Percentiles rank a stretch among this genome's conserved stretches.
phyloP scores from a whole-genome alignment of 805 yeast species.

The Scheffersomyces ergatensis region DNA sequence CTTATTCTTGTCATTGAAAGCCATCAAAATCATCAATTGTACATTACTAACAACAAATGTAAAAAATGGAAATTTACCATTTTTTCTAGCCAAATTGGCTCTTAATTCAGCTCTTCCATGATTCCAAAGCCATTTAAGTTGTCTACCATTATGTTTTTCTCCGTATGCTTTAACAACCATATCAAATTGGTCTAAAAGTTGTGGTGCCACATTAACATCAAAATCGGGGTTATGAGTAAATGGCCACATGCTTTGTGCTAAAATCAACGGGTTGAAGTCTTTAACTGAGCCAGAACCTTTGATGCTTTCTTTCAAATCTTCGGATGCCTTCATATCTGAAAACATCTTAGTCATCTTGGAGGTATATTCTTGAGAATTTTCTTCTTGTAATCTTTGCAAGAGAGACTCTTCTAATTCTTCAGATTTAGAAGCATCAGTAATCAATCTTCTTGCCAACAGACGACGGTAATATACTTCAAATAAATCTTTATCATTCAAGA shows the following conservation, averaged over 20 bases:
- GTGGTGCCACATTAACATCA: conserved; percentile 59
- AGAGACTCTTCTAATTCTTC: conserved; percentile 83
- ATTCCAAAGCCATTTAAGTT: conserved; percentile 95
- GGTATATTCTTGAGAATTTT: conserved; percentile 89
- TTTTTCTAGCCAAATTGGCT: conserved; percentile 78
- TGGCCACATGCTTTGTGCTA: conserved; percentile 92
- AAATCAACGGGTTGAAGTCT: conserved; percentile 68
- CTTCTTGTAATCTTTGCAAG: conserved; percentile 82
- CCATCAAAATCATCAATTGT: conserved; percentile 82
- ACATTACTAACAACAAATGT: conserved; percentile 77
- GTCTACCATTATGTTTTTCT: conserved; percentile 78
- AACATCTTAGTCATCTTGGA: conserved; percentile 95
- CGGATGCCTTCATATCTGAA: conserved; percentile 84
- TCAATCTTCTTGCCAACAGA: conserved; percentile 81
- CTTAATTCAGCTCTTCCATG: conserved; percentile 88
- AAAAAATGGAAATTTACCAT: conserved; percentile 66
- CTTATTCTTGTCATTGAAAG: conserved; percentile 71
- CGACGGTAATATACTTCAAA: conserved; percentile 93
- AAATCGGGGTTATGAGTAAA: conserved; percentile 44
- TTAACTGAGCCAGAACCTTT: conserved; percentile 26
- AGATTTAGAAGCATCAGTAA: conserved; percentile 79
- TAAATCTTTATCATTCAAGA: conserved; percentile 89
- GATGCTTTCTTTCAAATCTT: conserved; percentile 64
- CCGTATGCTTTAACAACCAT: conserved; percentile 68
- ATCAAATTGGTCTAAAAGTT: conserved; percentile 61